Evolutionary conservation across 331 rosid genomes (phyloP).

Genomic region (Prunus yedoensis): DNA sequence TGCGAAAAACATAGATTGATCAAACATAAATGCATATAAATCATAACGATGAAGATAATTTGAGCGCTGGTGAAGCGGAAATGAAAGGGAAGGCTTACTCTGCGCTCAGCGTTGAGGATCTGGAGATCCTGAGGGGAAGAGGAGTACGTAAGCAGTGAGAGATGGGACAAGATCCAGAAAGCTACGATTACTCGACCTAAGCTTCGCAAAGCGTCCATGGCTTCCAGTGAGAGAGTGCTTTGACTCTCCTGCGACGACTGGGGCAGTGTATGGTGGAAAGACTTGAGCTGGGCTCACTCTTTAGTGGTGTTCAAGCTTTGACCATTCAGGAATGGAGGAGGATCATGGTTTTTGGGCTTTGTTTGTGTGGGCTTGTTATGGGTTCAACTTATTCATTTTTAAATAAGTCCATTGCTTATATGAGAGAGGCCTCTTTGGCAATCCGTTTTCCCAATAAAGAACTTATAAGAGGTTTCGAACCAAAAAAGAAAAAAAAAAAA

Average conservation of each 20-base stretch:
- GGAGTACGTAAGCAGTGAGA: slow-evolving; percentile 34
- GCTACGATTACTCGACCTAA: slow-evolving; percentile 36
- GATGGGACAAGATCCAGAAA: slow-evolving; percentile 32
- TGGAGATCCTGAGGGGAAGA: slow-evolving; percentile 52
- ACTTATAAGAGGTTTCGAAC: no score
- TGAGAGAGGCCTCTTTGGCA: background rate
- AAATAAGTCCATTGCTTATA: background rate
- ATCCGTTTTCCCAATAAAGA: no score
- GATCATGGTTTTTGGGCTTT: background rate
- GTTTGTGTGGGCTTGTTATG: background rate
- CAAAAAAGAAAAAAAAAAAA: no score
- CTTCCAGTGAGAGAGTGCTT: slow-evolving; percentile 8
- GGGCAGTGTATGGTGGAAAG: background rate
- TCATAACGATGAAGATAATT: slow-evolving; percentile 11
- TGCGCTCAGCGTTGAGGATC: slow-evolving; percentile 92
- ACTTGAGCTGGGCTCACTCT: background rate
- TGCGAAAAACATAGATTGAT: slow-evolving; percentile 43
- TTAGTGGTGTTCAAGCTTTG: background rate
- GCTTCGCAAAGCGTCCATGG: slow-evolving; percentile 63
- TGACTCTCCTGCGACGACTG: slow-evolving; percentile 23
- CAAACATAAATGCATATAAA: background rate
- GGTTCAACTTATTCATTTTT: background rate
- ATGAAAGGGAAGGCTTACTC: slow-evolving; percentile 44
- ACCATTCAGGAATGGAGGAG: background rate
- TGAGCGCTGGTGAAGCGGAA: background rate